These are phyloP conservation scores for Arthrinium phaeospermum DNA, from an alignment of 2,329 filamentous ascomycete species.

Conservation along the genomic window DNA sequence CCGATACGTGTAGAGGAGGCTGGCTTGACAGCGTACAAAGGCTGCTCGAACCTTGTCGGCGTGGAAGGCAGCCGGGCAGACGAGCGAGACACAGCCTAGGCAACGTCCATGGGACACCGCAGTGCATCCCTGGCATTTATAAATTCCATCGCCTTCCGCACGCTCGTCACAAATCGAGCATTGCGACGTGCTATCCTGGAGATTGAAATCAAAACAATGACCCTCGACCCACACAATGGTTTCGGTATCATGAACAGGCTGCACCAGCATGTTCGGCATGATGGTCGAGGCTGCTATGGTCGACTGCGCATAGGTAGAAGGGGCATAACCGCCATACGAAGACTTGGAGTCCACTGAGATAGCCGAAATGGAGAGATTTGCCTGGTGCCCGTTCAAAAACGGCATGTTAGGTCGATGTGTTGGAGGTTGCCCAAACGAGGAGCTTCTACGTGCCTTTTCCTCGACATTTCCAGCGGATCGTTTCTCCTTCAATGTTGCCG, in stretches of 20 bases:
- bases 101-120: conserved; percentile 64
- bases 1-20: conserved; percentile 69
- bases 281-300: conserved; percentile 84
- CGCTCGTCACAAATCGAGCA: conserved; percentile 81
- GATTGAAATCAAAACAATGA: conserved; percentile 75
- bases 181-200: conserved; percentile 62
- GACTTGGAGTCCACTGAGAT: conserved; percentile 70
- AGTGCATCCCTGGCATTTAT: conserved; percentile 72
- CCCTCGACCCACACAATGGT: conserved; percentile 85
- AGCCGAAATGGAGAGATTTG: conserved; percentile 64
- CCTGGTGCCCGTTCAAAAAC: conserved; percentile 70
- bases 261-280: conserved; percentile 83
- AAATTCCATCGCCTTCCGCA: conserved; percentile 73
- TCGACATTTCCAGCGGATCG: conserved; percentile 91
- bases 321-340: conserved; percentile 78
- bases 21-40: conserved; percentile 70
- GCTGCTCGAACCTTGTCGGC: conserved; percentile 66
- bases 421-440: conserved; percentile 81
- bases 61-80: conserved; percentile 68
- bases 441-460: conserved; percentile 77
- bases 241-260: conserved; percentile 79
- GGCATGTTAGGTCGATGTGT: conserved; percentile 74
- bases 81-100: conserved; percentile 66
- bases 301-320: conserved; percentile 85
- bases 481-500: conserved; percentile 89